These are phyloP conservation scores for Coniella lustricola DNA, from an alignment of 2,329 filamentous ascomycete species.

Conservation along the genomic window DNA sequence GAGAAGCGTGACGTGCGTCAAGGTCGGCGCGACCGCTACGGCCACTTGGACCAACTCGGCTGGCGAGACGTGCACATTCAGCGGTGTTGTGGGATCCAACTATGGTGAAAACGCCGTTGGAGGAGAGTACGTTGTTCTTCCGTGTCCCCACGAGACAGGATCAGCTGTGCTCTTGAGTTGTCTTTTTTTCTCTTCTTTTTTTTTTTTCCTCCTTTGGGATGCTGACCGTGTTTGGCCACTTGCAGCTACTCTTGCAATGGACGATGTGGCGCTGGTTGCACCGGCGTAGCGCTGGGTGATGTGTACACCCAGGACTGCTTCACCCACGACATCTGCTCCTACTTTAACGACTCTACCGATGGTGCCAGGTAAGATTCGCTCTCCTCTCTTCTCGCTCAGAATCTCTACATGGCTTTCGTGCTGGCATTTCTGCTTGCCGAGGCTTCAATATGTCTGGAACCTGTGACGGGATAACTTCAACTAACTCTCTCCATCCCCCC, in stretches of 20 bases:
- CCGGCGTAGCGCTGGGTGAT: slow-evolving; percentile 35
- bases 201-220: not conserved
- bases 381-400: not conserved
- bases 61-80: slow-evolving; percentile 35
- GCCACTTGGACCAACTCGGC: slow-evolving; percentile 39
- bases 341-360: slow-evolving; percentile 40
- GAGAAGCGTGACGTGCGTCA: slow-evolving; percentile 32
- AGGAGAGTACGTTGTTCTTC: slow-evolving; percentile 34
- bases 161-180: not conserved
- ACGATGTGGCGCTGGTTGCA: slow-evolving; percentile 40
- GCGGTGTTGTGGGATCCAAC: slow-evolving; percentile 39
- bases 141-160: not conserved
- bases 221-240: too few species aligned
- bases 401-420: too few species aligned
- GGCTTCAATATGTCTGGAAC: not conserved
- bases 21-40: slow-evolving; percentile 33
- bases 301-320: slow-evolving; percentile 45
- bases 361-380: slow-evolving; percentile 32
- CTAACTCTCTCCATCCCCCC: not conserved
- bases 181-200: not conserved
- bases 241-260: slow-evolving; percentile 42
- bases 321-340: slow-evolving; percentile 44
- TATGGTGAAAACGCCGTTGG: slow-evolving; percentile 35
- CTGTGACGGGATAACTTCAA: too few species aligned
- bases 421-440: not conserved